Base-by-base conservation (phyloP, 768 basidiomycete genomes). In the Candolleomyces aberdarensis region DNA sequence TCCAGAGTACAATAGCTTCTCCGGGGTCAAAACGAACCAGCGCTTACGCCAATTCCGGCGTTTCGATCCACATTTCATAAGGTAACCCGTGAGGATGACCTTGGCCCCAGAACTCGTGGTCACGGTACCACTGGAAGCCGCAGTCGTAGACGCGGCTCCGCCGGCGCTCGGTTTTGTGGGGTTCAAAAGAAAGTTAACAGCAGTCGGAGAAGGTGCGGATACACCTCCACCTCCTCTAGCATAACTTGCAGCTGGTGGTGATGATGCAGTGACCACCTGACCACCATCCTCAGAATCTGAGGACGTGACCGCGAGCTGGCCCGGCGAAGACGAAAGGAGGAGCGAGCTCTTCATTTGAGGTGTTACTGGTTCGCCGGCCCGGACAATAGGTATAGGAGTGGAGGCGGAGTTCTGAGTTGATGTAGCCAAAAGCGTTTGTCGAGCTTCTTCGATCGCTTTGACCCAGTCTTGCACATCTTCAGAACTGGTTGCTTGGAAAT, bases 21-120 rank as follows among this genome's bases (percentile, higher is more conserved):
- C 92, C 43, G 87, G 87, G 43, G 88, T 94, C n/a, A 99, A 78
- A 41, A 92, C 87, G 68, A 99, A 98, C 96, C 96, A 98, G 31
- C 97, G 78, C 75, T 99, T 98, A 59, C 94, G 83, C 97, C 97
- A 99, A 65, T 86, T 92, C 67, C 91, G 89, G 69, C 96, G 85
- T 66, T 96, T 94, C 48, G 89, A 88, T 29, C 94, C 95, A 72
- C 94, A 95, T 70, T 98, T 98, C 91, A 96, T 94, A 63, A 99
- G 79, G 73, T 98, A 99, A 1, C 95, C 94, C 19, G 87, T 86
- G 4, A 96, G 71, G 43, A 99, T 88, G 43, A 87, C 78, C 76
- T 95, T 96, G n/a, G 84, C 78, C 19, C 83, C 81, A 64, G 80
- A 71, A 52, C 58, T 32, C 17, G 51, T 26, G 31, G 50, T 17